Evolutionary conservation across 768 basidiomycete genomes (phyloP), one percentile per base, ranked within the genome.

Genomic region (Sistotremastrum niveocremeum): DNA sequence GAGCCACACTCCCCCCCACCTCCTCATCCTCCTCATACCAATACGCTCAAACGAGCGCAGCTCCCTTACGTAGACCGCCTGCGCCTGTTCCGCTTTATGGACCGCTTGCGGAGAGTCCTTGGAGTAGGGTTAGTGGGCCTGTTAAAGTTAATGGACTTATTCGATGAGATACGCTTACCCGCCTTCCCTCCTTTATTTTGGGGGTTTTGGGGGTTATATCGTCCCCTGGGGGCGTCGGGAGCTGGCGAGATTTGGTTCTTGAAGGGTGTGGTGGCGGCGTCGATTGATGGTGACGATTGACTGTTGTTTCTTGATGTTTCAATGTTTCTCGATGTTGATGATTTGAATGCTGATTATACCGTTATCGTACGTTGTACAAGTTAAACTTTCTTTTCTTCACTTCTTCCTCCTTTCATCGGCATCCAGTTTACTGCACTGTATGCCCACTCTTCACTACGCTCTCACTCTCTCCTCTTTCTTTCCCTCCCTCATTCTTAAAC

Each of bases 101-200:
- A 1, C 80, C 79, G 28, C 65, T 84, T 7, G 74, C 73, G 4
- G 50, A 61, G 12, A 79, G 82, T 35, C 74, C 60, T 5, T 83
- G 76, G 77, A 86, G 84, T 62, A 84, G 77, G 61, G 84, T 81
- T 34, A 67, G 74, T 11, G 84, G 84, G 5, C 84, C 84, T 1
- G 43, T 62, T 34, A 55, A 67, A 12, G 62, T 83, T 44, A 69
- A 71, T 34, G 84, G 84, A 34, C 74, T 86, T 74, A 71, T 76
- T 51, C 71, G 83, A 55, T 84, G 66, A 73, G 41, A 42, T 39
- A 50, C 12, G 7, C 20, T 9, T 11, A 4, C 40, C 31, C 33
- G 41, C 44, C 32, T 8, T 32, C 32, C 6, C 10, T 29, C n/a
- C 40, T 47, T 5, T 12, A 46, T 38, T 11, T 7, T 49, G 37